Percentiles rank a stretch among this genome's conserved stretches.
Evolutionary conservation across 805 yeast species (phyloP).

Genomic region (Saccharomycopsis capsularis): DNA sequence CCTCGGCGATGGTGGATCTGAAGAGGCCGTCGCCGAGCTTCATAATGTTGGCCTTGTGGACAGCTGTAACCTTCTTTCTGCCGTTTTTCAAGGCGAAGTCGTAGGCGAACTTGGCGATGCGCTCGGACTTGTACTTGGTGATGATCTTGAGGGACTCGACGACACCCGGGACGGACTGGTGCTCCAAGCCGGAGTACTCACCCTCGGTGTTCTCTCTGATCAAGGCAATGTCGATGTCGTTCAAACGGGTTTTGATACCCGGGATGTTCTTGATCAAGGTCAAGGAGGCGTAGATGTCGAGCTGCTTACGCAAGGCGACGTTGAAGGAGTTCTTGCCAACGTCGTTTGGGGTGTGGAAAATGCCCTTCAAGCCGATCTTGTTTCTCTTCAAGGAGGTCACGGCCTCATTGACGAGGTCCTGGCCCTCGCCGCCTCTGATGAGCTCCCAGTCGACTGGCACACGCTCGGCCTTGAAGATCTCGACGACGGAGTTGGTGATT

Average conservation of each 20-base stretch:
- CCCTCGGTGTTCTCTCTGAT: constrained; percentile 99
- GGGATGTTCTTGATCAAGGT: constrained; percentile 91
- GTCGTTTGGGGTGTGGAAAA: constrained; percentile 61
- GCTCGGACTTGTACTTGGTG: constrained; percentile 90
- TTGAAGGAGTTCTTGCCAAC: constrained; percentile 79
- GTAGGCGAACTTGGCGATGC: constrained; percentile 95
- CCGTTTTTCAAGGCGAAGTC: constrained; percentile 90
- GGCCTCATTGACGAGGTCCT: constrained; percentile 88
- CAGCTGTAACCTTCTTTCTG: constrained; percentile 90
- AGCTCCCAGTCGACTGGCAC: constrained; percentile 98
- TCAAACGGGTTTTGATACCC: constrained; percentile 86
- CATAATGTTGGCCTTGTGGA: constrained; percentile 99
- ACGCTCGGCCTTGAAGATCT: constrained; percentile 86
- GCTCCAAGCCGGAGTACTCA: constrained; percentile 97
- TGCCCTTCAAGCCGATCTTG: constrained; percentile 95
- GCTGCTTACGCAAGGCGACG: constrained; percentile 93
- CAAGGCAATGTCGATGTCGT: constrained; percentile 84
- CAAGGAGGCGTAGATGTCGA: constrained; percentile 91
- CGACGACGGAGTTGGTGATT: constrained; percentile 89
- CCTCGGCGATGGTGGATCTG: constrained; percentile 85
- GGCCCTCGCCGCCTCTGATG: constrained; percentile 87
- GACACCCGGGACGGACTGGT: constrained; percentile 94
- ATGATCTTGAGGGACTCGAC: constrained; percentile 94
- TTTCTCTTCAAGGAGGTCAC: constrained; percentile 92
- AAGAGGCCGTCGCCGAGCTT: constrained; percentile 97